A percentile compares a stretch with the other conserved stretches of the same genome.
phyloP scores from a whole-genome alignment of 2,329 filamentous ascomycete genomes.

The Colletotrichum horii region DNA sequence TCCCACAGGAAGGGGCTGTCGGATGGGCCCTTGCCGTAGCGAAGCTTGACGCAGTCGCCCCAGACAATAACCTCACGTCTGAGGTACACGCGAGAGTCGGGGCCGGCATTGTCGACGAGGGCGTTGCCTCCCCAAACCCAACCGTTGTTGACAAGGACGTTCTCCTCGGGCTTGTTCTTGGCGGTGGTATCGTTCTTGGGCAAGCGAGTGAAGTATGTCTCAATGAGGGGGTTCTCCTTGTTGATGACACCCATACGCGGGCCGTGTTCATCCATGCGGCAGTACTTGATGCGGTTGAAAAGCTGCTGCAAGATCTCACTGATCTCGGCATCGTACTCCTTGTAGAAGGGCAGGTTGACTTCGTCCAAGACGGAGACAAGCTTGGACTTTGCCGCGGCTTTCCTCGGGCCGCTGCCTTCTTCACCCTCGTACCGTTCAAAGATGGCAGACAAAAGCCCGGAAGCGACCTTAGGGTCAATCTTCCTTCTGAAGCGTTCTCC shows the following conservation, averaged over 20 bases:
- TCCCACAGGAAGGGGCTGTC: constrained; percentile 97
- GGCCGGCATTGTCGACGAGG: constrained; percentile 90
- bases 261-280: constrained; percentile 89
- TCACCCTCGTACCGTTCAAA: constrained; percentile 71
- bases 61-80: constrained; percentile 95
- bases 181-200: constrained; percentile 79
- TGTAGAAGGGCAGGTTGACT: constrained; percentile 86
- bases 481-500: constrained; percentile 79
- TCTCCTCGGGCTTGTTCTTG: constrained; percentile 75
- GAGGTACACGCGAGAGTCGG: constrained; percentile 90
- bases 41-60: constrained; percentile 97
- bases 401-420: constrained; percentile 49
- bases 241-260: constrained; percentile 85
- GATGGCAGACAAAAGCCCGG: constrained; percentile 69
- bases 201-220: constrained; percentile 93
- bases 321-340: constrained; percentile 87
- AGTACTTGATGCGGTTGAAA: constrained; percentile 94
- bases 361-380: constrained; percentile 75
- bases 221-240: constrained; percentile 79
- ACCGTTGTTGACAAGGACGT: constrained; percentile 92
- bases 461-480: constrained; percentile 72
- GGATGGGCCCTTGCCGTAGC: constrained; percentile 79
- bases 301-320: constrained; percentile 87
- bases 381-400: constrained; percentile 58
- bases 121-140: constrained; percentile 99